These are phyloP conservation scores for Alternaria sp. DNA, from an alignment of 2,329 filamentous ascomycete species.

Conservation along the genomic window DNA sequence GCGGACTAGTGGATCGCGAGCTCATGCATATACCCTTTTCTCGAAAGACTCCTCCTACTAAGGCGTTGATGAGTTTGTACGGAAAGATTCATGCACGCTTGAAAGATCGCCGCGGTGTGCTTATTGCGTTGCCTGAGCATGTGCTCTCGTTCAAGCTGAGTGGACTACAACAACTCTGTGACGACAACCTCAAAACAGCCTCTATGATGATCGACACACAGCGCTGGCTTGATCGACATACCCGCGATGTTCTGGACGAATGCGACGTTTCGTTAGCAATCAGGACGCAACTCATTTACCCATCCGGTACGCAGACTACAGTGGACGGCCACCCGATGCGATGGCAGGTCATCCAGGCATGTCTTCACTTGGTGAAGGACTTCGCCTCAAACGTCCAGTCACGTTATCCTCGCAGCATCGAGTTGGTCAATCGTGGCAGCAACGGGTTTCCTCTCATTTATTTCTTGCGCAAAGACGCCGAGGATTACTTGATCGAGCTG, in stretches of 20 bases:
- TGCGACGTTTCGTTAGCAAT: constrained; percentile 55
- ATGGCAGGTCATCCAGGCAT: constrained; percentile 47
- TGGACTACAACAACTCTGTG: constrained; percentile 63
- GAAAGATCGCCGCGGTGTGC: constrained; percentile 55
- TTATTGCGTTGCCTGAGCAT: constrained; percentile 69
- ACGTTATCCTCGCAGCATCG: constrained; percentile 55
- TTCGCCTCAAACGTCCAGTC: constrained; percentile 45
- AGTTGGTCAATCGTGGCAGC: constrained; percentile 51
- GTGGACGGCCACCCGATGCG: constrained; percentile 51
- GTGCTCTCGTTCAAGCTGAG: constrained; percentile 69
- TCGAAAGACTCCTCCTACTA: constrained; percentile 52
- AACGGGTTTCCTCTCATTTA: constrained; percentile 62
- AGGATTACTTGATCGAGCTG: constrained; percentile 32
- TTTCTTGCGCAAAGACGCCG: constrained; percentile 56
- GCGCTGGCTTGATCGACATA: constrained; percentile 55
- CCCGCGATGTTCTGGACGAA: constrained; percentile 70
- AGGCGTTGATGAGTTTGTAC: constrained; percentile 41
- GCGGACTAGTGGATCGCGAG: constrained; percentile 61
- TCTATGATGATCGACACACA: constrained; percentile 60
- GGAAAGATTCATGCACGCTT: constrained; percentile 52
- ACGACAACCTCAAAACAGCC: constrained; percentile 53
- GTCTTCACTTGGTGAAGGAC: constrained; percentile 41
- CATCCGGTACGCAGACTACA: constrained; percentile 49
- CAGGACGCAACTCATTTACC: constrained; percentile 53
- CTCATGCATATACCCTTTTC: constrained; percentile 66